Evolutionary conservation across 2,329 filamentous ascomycete species (phyloP).

Genomic region (Calonectria crousiana): DNA sequence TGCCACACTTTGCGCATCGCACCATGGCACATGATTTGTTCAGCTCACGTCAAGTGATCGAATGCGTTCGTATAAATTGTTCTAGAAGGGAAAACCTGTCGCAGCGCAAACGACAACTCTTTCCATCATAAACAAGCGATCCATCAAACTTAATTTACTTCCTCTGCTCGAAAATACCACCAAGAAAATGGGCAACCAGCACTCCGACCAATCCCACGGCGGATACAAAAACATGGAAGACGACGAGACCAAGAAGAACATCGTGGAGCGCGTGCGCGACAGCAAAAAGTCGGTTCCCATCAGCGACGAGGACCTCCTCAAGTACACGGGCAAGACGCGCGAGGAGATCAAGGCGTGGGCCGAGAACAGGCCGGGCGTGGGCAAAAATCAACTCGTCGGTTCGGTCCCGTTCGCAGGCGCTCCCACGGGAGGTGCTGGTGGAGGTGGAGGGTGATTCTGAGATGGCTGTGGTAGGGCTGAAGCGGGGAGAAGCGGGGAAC

Average conservation of each 20-base stretch:
- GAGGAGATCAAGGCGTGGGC: slow-evolving; percentile 52
- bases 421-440: slow-evolving; percentile 43
- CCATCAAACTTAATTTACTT: background rate
- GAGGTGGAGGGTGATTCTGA: slow-evolving; percentile 48
- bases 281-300: slow-evolving; percentile 46
- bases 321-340: slow-evolving; percentile 56
- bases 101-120: background rate
- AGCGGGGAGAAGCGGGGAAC: slow-evolving; percentile 32
- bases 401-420: slow-evolving; percentile 44
- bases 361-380: slow-evolving; percentile 54
- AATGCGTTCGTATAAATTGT: background rate
- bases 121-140: too few relatives aligned
- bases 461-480: slow-evolving; percentile 47
- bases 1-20: background rate
- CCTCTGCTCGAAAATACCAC: too few relatives aligned
- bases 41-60: background rate
- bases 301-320: slow-evolving; percentile 54
- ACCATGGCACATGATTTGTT: too few relatives aligned
- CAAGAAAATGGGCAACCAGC: background rate
- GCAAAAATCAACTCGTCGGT: slow-evolving; percentile 54
- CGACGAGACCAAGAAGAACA: slow-evolving; percentile 37
- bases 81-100: background rate
- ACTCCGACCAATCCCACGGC: background rate
- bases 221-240: slow-evolving; percentile 15
- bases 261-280: slow-evolving; percentile 47